Evolutionary conservation across 331 rosid species (phyloP).

Genomic region (Malus hybrid): DNA sequence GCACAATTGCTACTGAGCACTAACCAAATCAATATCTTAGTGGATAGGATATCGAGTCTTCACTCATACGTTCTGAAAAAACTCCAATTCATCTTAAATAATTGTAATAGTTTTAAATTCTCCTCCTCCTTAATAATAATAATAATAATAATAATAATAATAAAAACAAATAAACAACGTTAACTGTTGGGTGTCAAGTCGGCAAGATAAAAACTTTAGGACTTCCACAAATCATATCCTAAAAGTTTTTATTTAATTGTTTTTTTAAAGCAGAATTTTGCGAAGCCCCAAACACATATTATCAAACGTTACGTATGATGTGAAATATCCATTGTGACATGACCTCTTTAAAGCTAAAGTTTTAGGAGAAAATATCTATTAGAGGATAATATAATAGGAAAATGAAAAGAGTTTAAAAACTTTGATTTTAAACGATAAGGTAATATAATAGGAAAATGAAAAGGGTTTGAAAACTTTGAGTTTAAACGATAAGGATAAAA

Average conservation of each 20-base stretch:
- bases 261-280: neutral
- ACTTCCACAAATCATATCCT: neutral
- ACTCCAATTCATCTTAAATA: neutral
- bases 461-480: too few relatives aligned
- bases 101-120: neutral
- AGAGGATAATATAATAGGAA: neutral
- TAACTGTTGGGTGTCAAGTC: neutral
- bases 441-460: too few relatives aligned
- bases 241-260: neutral
- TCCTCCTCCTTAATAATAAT: too few relatives aligned
- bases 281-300: neutral
- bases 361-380: neutral
- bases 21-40: too few relatives aligned
- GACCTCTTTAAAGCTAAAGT: neutral
- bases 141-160: too few relatives aligned
- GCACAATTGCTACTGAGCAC: neutral
- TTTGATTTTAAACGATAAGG: too few relatives aligned
- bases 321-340: neutral
- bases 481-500: too few relatives aligned
- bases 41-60: too few relatives aligned
- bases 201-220: neutral
- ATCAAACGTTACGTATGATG: neutral
- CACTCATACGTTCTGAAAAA: too few relatives aligned
- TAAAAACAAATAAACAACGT: neutral
- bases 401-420: too few relatives aligned